Evolutionary conservation across 1,284 basidiomycete species (phyloP).

Genomic region (Ceratobasidium theobromae): DNA sequence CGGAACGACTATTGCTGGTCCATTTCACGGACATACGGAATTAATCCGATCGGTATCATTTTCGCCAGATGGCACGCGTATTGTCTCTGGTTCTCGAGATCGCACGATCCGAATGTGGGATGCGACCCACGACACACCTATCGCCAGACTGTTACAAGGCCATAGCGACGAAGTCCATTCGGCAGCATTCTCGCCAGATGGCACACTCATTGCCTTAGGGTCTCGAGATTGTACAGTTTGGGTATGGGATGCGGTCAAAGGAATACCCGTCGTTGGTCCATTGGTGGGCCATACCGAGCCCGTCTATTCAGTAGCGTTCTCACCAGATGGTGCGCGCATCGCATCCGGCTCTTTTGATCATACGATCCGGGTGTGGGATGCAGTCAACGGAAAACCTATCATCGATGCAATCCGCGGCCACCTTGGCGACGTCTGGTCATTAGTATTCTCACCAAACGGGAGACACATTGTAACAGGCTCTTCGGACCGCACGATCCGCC

Average conservation of each 20-base stretch:
- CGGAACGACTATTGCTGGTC: too few relatives aligned
- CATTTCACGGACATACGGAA: too few relatives aligned
- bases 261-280: too few relatives aligned
- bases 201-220: too few relatives aligned
- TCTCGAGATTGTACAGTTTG: too few relatives aligned
- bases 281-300: too few relatives aligned
- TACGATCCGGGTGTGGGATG: conserved; percentile 9
- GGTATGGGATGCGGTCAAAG: too few relatives aligned
- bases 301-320: background rate
- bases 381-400: background rate
- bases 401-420: background rate
- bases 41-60: too few relatives aligned
- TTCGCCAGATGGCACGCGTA: too few relatives aligned
- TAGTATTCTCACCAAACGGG: conserved; percentile 8
- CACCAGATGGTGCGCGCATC: too few relatives aligned
- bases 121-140: background rate
- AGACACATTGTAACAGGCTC: conserved; percentile 4
- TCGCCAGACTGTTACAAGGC: background rate
- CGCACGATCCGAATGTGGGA: background rate
- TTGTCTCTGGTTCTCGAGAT: too few relatives aligned
- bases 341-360: conserved; percentile 5
- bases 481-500: conserved; percentile 5
- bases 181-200: conserved; percentile 4
- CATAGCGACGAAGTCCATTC: background rate
- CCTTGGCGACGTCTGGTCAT: background rate